Evolutionary conservation across 768 basidiomycete genomes (phyloP).

Genomic region (Termitomyces sp.): DNA sequence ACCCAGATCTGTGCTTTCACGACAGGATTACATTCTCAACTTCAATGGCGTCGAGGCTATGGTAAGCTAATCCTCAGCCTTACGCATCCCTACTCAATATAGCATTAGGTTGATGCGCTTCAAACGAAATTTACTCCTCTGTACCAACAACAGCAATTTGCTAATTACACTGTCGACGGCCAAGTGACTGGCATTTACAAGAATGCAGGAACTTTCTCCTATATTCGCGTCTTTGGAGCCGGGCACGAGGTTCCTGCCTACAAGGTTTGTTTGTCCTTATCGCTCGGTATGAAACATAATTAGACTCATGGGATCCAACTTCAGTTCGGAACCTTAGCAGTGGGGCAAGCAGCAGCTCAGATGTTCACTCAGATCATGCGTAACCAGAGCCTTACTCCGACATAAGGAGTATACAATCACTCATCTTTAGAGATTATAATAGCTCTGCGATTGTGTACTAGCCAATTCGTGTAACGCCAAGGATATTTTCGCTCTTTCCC

Average conservation of each 20-base stretch:
- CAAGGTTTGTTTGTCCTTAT: slow-evolving; percentile 24
- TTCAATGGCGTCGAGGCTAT: slow-evolving; percentile 52
- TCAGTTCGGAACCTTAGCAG: slow-evolving; percentile 27
- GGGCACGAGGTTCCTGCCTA: slow-evolving; percentile 46
- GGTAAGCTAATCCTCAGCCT: slow-evolving; percentile 23
- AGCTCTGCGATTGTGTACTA: neutral
- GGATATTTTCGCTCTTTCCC: neutral
- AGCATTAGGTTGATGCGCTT: slow-evolving; percentile 36
- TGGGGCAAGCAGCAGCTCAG: slow-evolving; percentile 37
- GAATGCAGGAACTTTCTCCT: slow-evolving; percentile 53
- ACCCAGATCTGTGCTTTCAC: neutral
- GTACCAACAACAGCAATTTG: slow-evolving; percentile 37
- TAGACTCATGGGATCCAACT: neutral
- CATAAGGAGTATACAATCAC: neutral
- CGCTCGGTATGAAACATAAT: neutral
- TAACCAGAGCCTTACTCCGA: slow-evolving; percentile 17
- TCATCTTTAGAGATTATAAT: neutral
- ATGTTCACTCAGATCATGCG: slow-evolving; percentile 39
- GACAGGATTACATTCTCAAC: slow-evolving; percentile 48
- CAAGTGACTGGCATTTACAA: slow-evolving; percentile 47
- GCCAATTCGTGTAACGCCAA: neutral
- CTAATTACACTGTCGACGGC: slow-evolving; percentile 45
- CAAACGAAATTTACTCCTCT: slow-evolving; percentile 37
- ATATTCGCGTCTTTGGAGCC: slow-evolving; percentile 44
- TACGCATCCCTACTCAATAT: neutral